phyloP scores from a whole-genome alignment of 768 basidiomycete species.

The Tylopilus sp. region DNA sequence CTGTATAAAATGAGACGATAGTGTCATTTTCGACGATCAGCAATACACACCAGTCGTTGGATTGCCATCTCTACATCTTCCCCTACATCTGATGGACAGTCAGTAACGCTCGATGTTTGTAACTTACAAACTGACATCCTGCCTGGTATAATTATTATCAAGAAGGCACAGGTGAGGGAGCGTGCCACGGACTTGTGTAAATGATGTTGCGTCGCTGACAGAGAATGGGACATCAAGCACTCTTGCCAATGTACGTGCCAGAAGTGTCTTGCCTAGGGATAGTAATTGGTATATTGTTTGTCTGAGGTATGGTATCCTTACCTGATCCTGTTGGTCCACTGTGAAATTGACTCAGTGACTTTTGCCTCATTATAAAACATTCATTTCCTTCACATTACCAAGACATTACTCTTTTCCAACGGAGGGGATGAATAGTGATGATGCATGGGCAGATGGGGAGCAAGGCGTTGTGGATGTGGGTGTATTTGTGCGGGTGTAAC shows the following conservation, averaged over 20 bases:
- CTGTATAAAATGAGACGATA: conserved; percentile 34
- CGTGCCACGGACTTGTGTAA: conserved; percentile 67
- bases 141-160: conserved; percentile 43
- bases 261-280: conserved; percentile 74
- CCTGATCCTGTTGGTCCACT: conserved; percentile 88
- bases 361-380: not conserved
- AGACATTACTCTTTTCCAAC: conserved; percentile 95
- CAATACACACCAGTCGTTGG: conserved; percentile 62
- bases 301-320: conserved; percentile 29
- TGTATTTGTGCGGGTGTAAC: conserved; percentile 59
- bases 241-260: conserved; percentile 88
- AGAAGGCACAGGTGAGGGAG: not conserved
- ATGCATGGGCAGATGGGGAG: conserved; percentile 35
- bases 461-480: conserved; percentile 49
- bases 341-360: conserved; percentile 6
- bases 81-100: conserved; percentile 67
- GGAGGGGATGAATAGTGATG: conserved; percentile 47
- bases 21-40: not conserved
- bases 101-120: not conserved
- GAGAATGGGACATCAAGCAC: conserved; percentile 94
- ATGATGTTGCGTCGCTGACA: conserved; percentile 87
- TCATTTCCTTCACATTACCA: conserved; percentile 67
- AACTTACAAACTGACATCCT: conserved; percentile 53
- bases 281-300: conserved; percentile 1
- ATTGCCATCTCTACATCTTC: conserved; percentile 95